Evolutionary conservation across 768 basidiomycete species (phyloP).

Genomic region (Tricholoma bakamatsutake): DNA sequence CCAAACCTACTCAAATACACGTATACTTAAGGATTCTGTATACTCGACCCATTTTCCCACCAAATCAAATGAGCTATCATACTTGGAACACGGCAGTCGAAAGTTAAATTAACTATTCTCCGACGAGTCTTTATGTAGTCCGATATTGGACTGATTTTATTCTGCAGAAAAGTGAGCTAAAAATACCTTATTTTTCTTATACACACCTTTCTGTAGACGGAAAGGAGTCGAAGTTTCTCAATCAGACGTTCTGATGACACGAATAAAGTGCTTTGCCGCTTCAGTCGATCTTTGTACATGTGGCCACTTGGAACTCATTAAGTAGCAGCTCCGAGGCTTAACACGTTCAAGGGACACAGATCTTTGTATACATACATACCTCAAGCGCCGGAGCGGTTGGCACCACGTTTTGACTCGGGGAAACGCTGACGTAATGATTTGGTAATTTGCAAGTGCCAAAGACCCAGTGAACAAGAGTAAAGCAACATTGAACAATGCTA

Average conservation of each 20-base stretch:
- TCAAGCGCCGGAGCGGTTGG: background rate
- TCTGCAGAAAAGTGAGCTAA: too few relatives aligned
- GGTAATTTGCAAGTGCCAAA: too few relatives aligned
- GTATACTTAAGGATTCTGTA: too few relatives aligned
- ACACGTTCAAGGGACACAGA: conserved; percentile 4
- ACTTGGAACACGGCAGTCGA: too few relatives aligned
- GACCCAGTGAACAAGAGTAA: background rate
- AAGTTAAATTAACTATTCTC: too few relatives aligned
- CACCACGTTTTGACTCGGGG: conserved; percentile 9
- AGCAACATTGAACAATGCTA: background rate
- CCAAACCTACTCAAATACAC: background rate
- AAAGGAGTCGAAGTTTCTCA: background rate
- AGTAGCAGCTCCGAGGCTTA: background rate
- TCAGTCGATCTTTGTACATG: background rate
- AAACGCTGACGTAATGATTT: conserved; percentile 1
- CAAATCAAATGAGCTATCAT: too few relatives aligned
- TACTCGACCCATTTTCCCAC: too few relatives aligned
- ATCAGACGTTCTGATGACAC: conserved; percentile 10
- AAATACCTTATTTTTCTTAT: too few relatives aligned
- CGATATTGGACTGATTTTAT: too few relatives aligned
- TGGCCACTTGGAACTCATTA: background rate
- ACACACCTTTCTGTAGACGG: background rate
- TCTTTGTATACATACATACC: conserved; percentile 4
- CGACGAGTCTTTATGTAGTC: too few relatives aligned
- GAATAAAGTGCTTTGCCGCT: background rate